Conservation (phyloP, 2,329 filamentous ascomycete species). For the Colletotrichum tropicale region DNA sequence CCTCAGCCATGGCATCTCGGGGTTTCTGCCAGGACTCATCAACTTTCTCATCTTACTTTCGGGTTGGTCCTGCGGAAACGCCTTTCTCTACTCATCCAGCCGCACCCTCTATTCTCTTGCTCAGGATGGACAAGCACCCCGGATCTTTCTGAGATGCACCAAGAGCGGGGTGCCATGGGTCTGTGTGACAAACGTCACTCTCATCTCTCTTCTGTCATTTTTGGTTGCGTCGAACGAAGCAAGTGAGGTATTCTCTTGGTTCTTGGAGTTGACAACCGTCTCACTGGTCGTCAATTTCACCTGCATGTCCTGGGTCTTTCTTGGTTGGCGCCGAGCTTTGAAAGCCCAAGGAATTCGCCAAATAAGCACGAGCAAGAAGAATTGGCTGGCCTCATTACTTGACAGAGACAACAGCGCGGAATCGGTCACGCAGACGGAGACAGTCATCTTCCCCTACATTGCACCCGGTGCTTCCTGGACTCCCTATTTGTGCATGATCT, state of each 20-base stretch:
- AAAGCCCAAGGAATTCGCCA: constrained; percentile 53
- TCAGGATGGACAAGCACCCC: constrained; percentile 51
- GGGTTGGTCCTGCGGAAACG: constrained; percentile 50
- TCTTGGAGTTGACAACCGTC: constrained; percentile 59
- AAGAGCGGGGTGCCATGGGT: constrained; percentile 49
- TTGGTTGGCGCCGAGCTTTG: constrained; percentile 56
- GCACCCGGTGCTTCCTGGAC: constrained; percentile 56
- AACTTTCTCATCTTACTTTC: constrained; percentile 47
- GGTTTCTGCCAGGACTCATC: constrained; percentile 58
- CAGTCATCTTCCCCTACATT: constrained; percentile 52
- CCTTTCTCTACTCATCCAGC: constrained; percentile 56
- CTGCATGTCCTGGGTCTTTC: constrained; percentile 48
- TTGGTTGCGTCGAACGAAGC: constrained; percentile 40
- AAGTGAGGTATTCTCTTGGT: constrained; percentile 43
- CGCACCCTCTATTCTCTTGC: constrained; percentile 56
- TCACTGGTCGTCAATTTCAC: constrained; percentile 64
- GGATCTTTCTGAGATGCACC: constrained; percentile 42
- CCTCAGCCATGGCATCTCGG: constrained; percentile 53
- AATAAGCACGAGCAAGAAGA: background rate
- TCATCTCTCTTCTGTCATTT: constrained; percentile 38
- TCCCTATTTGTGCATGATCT: constrained; percentile 50
- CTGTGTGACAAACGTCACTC: constrained; percentile 34
- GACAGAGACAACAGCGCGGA: background rate
- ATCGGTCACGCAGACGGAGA: background rate
- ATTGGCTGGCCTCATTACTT: background rate